Percentiles rank a stretch among this genome's conserved stretches.
phyloP scores from a whole-genome alignment of 116 monocot species.

The Phalaenopsis hybrid region DNA sequence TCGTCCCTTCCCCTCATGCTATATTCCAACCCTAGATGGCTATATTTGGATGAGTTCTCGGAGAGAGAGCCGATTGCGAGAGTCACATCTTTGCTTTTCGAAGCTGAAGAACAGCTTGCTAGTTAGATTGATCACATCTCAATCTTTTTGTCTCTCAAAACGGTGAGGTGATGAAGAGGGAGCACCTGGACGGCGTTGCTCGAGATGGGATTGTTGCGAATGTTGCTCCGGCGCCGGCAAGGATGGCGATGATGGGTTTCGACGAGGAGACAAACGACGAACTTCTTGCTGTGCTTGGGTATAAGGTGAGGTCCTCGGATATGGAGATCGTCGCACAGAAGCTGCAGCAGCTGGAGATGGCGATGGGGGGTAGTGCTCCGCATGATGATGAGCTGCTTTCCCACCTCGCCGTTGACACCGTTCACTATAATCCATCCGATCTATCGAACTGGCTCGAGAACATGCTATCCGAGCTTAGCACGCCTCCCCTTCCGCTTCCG shows the following conservation, averaged over 20 bases:
- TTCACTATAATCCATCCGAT: constrained; percentile 94
- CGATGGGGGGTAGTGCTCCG: constrained; percentile 37
- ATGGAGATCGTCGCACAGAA: constrained; percentile 91
- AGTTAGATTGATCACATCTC: background rate
- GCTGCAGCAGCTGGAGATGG: constrained; percentile 90
- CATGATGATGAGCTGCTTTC: constrained; percentile 39
- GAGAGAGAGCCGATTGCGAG: background rate
- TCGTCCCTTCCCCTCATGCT: background rate
- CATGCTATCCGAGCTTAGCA: constrained; percentile 77
- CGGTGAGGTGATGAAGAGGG: constrained; percentile 9
- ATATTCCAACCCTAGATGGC: background rate
- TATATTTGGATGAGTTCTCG: background rate
- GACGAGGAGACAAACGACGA: constrained; percentile 44
- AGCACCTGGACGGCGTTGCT: constrained; percentile 7
- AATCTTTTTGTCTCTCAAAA: too few species aligned
- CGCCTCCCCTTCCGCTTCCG: constrained; percentile 18
- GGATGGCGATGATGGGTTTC: constrained; percentile 22
- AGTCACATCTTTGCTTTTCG: background rate
- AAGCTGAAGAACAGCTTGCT: background rate
- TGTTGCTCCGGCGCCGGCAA: background rate
- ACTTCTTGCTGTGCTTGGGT: constrained; percentile 66
- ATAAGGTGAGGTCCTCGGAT: constrained; percentile 69
- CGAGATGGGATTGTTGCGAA: background rate
- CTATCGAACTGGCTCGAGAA: constrained; percentile 75
- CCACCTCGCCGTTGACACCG: constrained; percentile 64